Evolutionary conservation across 176 grass and related monocot genomes (phyloP).

Genomic region (Avena insularis): DNA sequence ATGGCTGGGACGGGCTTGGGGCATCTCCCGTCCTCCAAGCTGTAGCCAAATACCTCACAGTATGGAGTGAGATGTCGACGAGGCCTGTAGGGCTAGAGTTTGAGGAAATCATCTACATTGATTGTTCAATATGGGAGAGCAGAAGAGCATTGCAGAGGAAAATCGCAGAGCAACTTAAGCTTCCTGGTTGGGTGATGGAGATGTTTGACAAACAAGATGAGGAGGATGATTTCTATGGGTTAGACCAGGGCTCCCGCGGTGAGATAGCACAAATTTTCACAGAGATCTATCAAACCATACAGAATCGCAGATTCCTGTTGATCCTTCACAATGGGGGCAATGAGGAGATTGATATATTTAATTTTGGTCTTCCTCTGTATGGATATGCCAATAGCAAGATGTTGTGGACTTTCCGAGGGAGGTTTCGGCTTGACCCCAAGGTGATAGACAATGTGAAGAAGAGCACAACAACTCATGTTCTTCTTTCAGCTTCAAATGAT

Average conservation of each 20-base stretch:
- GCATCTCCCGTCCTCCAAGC: neutral
- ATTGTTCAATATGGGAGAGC: conserved; percentile 4
- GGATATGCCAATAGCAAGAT: neutral
- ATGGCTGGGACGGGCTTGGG: conserved; percentile 9
- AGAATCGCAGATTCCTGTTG: neutral
- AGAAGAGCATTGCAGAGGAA: neutral
- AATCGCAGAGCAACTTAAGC: neutral
- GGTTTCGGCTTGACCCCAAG: neutral
- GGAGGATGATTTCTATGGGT: neutral
- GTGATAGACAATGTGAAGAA: neutral
- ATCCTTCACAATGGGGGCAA: conserved; percentile 7
- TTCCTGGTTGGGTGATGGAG: neutral
- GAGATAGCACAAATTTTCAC: too few species aligned
- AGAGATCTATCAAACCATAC: neutral
- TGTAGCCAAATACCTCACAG: neutral
- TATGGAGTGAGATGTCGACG: fast-evolving
- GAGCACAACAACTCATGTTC: neutral
- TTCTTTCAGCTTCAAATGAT: neutral
- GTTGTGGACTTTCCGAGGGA: too few species aligned
- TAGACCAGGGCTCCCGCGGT: too few species aligned
- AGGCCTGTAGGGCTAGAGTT: neutral
- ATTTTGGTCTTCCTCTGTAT: neutral
- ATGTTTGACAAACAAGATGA: neutral
- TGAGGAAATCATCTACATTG: neutral
- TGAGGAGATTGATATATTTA: conserved; percentile 24